Percentiles rank a stretch among this genome's conserved stretches.
These are phyloP conservation scores for Fonsecaea pugnacius DNA, from an alignment of 2,329 filamentous ascomycete genomes.

Conservation along the genomic window DNA sequence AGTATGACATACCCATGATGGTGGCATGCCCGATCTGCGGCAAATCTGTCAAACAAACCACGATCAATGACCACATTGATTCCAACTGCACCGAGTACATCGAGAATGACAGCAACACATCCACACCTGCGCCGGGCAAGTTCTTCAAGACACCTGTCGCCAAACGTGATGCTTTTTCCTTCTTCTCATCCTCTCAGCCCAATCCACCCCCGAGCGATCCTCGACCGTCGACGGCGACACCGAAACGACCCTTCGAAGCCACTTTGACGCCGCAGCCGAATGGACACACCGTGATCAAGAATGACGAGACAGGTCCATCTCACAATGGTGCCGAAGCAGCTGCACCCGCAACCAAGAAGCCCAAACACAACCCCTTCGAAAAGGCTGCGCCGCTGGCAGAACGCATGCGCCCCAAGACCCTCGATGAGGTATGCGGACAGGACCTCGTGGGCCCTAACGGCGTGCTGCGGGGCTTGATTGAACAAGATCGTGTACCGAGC, in stretches of 20 bases:
- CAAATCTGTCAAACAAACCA: slow-evolving; percentile 69
- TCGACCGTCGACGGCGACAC: slow-evolving; percentile 1
- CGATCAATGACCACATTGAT: slow-evolving; percentile 92
- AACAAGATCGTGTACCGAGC: slow-evolving; percentile 81
- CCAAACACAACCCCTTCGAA: slow-evolving; percentile 62
- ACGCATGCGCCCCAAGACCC: slow-evolving; percentile 81
- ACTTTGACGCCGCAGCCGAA: slow-evolving; percentile 9
- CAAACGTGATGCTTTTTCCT: slow-evolving; percentile 43
- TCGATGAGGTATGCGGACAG: slow-evolving; percentile 89
- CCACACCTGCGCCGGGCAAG: slow-evolving; percentile 48
- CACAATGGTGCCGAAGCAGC: slow-evolving; percentile 6
- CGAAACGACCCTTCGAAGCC: slow-evolving; percentile 22
- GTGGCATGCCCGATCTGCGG: slow-evolving; percentile 83
- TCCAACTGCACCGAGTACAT: slow-evolving; percentile 74
- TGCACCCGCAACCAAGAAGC: slow-evolving; percentile 62
- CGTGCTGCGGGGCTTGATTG: slow-evolving; percentile 84
- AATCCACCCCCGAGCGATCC: slow-evolving; percentile 23
- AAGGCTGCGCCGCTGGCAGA: slow-evolving; percentile 85
- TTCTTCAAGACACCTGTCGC: slow-evolving; percentile 60
- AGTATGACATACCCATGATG: slow-evolving; percentile 38
- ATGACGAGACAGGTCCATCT: neutral
- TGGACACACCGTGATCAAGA: neutral
- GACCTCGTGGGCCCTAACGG: slow-evolving; percentile 84
- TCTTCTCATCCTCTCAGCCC: slow-evolving; percentile 29
- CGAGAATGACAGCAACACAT: slow-evolving; percentile 44